Evolutionary conservation across 2,329 filamentous ascomycete species (phyloP).

Genomic region (Hymenoscyphus occultus): DNA sequence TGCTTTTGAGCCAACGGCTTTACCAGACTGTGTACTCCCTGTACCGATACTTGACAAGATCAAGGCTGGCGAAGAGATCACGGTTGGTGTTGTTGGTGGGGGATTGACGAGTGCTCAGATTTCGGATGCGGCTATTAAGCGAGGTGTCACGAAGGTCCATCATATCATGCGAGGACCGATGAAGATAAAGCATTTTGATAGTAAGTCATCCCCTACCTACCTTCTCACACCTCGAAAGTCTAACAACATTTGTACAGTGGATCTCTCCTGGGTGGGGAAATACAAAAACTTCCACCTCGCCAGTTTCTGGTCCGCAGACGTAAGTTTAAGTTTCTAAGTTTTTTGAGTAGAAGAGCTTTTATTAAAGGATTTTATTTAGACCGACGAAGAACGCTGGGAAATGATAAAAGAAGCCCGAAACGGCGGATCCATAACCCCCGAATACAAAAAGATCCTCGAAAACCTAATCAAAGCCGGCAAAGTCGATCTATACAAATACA

Average conservation of each 20-base stretch:
- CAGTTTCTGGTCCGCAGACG: slow-evolving; percentile 71
- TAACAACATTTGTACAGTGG: slow-evolving; percentile 40
- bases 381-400: slow-evolving; percentile 63
- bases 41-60: slow-evolving; percentile 51
- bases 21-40: slow-evolving; percentile 17
- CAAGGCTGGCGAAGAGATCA: slow-evolving; percentile 48
- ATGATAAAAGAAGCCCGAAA: slow-evolving; percentile 65
- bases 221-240: not conserved
- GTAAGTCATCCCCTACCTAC: not conserved
- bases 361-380: slow-evolving; percentile 25
- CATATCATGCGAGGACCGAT: slow-evolving; percentile 62
- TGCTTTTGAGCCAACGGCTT: slow-evolving; percentile 19
- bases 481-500: slow-evolving; percentile 22
- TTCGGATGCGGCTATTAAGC: slow-evolving; percentile 61
- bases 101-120: slow-evolving; percentile 76
- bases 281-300: slow-evolving; percentile 76
- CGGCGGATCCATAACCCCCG: slow-evolving; percentile 72
- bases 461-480: slow-evolving; percentile 14
- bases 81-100: slow-evolving; percentile 69
- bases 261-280: slow-evolving; percentile 77
- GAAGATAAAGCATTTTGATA: slow-evolving; percentile 71
- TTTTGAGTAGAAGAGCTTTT: too few species aligned
- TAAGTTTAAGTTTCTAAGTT: too few species aligned
- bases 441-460: slow-evolving; percentile 26
- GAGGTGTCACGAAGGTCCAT: slow-evolving; percentile 65